phyloP scores from a whole-genome alignment of 192 early-diverging fungal species.

The Backusella liffmaniae region DNA sequence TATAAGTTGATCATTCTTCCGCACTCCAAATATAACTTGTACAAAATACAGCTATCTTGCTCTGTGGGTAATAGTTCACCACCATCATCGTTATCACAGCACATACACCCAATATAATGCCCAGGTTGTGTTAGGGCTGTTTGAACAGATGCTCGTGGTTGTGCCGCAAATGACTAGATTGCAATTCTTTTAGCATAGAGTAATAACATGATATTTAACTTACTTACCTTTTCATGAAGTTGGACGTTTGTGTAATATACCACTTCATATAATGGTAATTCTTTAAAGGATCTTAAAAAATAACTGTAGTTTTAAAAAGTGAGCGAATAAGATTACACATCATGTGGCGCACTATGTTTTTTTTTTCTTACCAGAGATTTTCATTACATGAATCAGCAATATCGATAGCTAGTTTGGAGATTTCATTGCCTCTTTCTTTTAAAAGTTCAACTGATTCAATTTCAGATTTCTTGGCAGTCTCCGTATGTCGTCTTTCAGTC shows the following conservation, averaged over 20 bases:
- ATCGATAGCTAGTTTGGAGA: slow-evolving; percentile 35
- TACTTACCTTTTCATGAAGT: slow-evolving; percentile 67
- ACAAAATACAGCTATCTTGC: slow-evolving; percentile 87
- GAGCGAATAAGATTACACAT: neutral
- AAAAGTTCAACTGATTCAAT: slow-evolving; percentile 35
- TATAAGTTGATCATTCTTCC: slow-evolving; percentile 92
- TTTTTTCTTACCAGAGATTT: slow-evolving; percentile 41
- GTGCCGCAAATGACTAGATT: slow-evolving; percentile 71
- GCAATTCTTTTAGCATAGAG: neutral
- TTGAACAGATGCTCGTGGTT: slow-evolving; percentile 82
- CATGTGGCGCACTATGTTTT: neutral
- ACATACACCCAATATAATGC: slow-evolving; percentile 81
- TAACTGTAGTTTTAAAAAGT: neutral
- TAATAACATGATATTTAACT: neutral
- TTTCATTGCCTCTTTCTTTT: slow-evolving; percentile 39
- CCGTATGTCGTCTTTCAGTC: slow-evolving; percentile 38
- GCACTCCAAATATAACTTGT: slow-evolving; percentile 89
- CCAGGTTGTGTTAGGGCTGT: slow-evolving; percentile 76
- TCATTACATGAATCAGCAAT: slow-evolving; percentile 38
- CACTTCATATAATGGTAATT: slow-evolving; percentile 70
- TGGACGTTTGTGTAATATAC: slow-evolving; percentile 74
- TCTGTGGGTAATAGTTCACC: slow-evolving; percentile 56
- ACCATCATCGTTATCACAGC: slow-evolving; percentile 53
- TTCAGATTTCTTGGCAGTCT: slow-evolving; percentile 40
- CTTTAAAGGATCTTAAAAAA: slow-evolving; percentile 51